Evolutionary conservation across 352 stramenopile species (phyloP), one percentile per base, ranked within the genome.

Genomic region (Peronospora farinosa): DNA sequence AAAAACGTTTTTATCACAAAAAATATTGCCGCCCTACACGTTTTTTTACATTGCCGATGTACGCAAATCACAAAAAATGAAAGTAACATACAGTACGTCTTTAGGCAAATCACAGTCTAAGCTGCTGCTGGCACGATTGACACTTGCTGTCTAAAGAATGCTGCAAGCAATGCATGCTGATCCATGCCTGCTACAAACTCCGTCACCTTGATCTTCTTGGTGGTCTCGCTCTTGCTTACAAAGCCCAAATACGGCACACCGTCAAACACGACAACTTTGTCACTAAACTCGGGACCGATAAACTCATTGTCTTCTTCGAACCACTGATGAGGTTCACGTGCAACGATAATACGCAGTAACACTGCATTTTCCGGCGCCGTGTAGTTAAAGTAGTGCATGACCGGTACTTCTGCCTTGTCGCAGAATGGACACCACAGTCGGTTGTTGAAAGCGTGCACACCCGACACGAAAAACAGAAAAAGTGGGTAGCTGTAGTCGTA

Each of bases 381-480:
- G 51, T 82, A 73, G 52, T 89, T 87, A 60, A 76, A 92, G 47
- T 86, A 89, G 60, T 89, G 74, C 51, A 80, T 78, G 36, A 81
- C 65, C 4, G 75, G 67, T n/a, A 92, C 46, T 37, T 89, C 71
- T 2, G 75, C 72, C 31, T 75, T 76, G 52, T 92, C 80, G 53
- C 80, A 92, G 51, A 84, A 89, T 46, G 70, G 78, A 46, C 80
- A 92, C 80, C 80, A 92, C n/a, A 89, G 64, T 0, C 80, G 76
- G 17, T 76, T 80, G 50, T 88, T 92, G 60, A 88, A 87, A 40
- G 56, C 41, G 51, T 92, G 74, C 11, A 78, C 61, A 27, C 75
- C 80, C 37, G 80, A 92, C 13, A 87, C 56, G 52, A 89, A 89
- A 51, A 74, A 87, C 48, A 92, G 60, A 40, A 74, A 92, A 7